A percentile compares a stretch with the other conserved stretches of the same genome.
phyloP scores from a whole-genome alignment of 169 alveolate genomes.

The Besnoitia besnoiti region DNA sequence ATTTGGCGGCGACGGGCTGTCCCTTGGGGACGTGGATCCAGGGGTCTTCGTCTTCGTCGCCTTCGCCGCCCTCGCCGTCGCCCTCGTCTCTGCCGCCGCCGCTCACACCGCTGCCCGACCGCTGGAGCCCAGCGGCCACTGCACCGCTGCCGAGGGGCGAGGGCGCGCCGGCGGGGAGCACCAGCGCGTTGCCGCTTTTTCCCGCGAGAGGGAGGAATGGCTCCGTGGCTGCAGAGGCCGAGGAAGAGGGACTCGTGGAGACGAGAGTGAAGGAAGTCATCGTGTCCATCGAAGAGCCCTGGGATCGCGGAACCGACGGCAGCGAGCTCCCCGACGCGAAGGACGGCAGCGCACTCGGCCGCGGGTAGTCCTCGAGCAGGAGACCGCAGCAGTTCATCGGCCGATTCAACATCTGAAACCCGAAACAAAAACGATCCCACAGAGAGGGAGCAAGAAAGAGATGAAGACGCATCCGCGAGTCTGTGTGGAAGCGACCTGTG shows the following conservation, averaged over 20 bases:
- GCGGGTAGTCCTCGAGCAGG: constrained; percentile 4
- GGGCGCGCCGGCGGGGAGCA: neutral
- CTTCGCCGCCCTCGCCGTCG: neutral
- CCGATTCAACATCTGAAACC: constrained; percentile 11
- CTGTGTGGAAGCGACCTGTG: too few relatives aligned
- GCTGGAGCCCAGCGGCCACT: neutral
- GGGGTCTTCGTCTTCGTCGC: constrained; percentile 34
- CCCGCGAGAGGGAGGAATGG: neutral
- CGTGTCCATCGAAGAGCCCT: neutral
- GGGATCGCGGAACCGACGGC: neutral
- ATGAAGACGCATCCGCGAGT: neutral
- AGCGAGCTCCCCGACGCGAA: neutral
- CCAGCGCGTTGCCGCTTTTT: neutral
- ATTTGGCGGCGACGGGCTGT: constrained; percentile 29
- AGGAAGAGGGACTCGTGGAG: neutral
- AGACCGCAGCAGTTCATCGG: constrained; percentile 23
- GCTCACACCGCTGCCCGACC: neutral
- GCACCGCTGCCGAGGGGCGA: neutral
- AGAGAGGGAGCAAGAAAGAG: neutral
- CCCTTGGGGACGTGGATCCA: constrained; percentile 51
- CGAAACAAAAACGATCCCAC: neutral
- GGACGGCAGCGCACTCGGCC: neutral
- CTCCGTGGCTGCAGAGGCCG: neutral
- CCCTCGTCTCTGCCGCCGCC: neutral
- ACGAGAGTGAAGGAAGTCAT: neutral